Percentiles rank a stretch among this genome's conserved stretches.
Conservation (phyloP, 139 green algal genomes). For the Yamagishiella unicocca region DNA sequence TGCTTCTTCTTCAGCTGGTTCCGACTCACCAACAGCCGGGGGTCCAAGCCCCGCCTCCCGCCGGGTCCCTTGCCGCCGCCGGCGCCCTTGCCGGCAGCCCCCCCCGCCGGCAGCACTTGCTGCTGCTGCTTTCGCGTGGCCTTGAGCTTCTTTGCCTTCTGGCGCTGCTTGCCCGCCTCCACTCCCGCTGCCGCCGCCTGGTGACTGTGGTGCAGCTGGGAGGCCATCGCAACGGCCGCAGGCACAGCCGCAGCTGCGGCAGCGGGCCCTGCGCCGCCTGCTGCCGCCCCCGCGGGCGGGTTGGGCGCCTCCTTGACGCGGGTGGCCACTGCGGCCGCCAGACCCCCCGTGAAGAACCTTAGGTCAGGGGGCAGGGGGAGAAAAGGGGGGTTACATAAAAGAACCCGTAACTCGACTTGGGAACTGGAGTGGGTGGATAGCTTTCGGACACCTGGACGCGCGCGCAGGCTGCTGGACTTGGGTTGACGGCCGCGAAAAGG, state of each 20-base stretch:
- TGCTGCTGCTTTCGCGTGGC: background rate
- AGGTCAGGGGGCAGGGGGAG: too few species aligned
- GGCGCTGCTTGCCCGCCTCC: background rate
- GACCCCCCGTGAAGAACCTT: constrained; percentile 59
- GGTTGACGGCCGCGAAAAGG: too few species aligned
- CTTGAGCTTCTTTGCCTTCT: background rate
- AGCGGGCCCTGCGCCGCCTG: constrained; percentile 54
- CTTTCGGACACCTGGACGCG: too few species aligned
- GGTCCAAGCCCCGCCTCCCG: background rate
- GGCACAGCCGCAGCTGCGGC: constrained; percentile 50
- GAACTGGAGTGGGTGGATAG: too few species aligned
- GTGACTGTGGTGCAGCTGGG: constrained; percentile 41
- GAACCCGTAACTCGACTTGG: too few species aligned
- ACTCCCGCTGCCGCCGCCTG: background rate
- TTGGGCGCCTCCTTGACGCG: background rate
- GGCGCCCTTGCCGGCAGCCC: background rate
- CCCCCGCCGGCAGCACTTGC: background rate
- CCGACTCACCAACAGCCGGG: constrained; percentile 35
- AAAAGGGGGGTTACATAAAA: too few species aligned
- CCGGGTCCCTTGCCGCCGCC: background rate
- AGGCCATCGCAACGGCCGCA: constrained; percentile 47
- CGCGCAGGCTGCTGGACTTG: too few species aligned
- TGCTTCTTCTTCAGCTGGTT: constrained; percentile 45
- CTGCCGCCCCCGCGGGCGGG: background rate
- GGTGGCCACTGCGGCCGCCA: constrained; percentile 15